Percentiles rank a stretch among this genome's conserved stretches.
These are phyloP conservation scores for Solanum sitiens DNA, from an alignment of 257 asterid species.

Conservation along the genomic window DNA sequence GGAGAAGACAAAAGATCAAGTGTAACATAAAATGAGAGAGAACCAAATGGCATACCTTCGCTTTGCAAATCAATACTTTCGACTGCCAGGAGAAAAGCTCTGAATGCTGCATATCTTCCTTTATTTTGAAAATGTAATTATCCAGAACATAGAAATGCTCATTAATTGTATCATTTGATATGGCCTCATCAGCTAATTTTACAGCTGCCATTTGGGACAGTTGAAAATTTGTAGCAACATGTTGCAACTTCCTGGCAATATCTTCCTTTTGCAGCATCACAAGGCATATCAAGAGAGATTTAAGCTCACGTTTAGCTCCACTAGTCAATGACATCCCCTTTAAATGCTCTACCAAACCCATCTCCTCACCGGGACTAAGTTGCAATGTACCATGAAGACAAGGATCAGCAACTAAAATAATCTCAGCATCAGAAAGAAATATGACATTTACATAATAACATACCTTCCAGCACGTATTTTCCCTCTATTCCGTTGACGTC, in stretches of 20 bases:
- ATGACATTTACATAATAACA: neutral
- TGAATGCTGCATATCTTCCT: constrained; percentile 38
- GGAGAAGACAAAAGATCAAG: neutral
- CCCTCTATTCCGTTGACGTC: constrained; percentile 75
- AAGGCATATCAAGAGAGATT: constrained; percentile 49
- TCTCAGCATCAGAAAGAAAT: neutral
- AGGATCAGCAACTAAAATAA: constrained; percentile 1
- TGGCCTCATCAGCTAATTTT: constrained; percentile 54
- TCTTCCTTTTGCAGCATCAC: constrained; percentile 73
- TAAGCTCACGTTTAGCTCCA: constrained; percentile 75
- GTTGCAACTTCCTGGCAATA: constrained; percentile 68
- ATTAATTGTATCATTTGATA: constrained; percentile 25
- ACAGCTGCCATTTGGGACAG: constrained; percentile 80
- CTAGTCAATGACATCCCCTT: constrained; percentile 68
- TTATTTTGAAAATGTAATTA: constrained; percentile 31
- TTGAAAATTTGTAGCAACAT: constrained; percentile 49
- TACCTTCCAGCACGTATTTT: constrained; percentile 99
- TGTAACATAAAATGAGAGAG: neutral
- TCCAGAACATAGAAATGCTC: constrained; percentile 52
- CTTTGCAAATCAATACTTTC: constrained; percentile 36
- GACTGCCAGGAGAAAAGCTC: constrained; percentile 71
- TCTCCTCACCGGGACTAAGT: constrained; percentile 80
- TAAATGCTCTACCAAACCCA: constrained; percentile 79
- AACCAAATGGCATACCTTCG: neutral
- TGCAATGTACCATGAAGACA: neutral